Percentiles rank a stretch among this genome's conserved stretches.
Conservation (phyloP, 345 rosid species). For the Brassica carinata region DNA sequence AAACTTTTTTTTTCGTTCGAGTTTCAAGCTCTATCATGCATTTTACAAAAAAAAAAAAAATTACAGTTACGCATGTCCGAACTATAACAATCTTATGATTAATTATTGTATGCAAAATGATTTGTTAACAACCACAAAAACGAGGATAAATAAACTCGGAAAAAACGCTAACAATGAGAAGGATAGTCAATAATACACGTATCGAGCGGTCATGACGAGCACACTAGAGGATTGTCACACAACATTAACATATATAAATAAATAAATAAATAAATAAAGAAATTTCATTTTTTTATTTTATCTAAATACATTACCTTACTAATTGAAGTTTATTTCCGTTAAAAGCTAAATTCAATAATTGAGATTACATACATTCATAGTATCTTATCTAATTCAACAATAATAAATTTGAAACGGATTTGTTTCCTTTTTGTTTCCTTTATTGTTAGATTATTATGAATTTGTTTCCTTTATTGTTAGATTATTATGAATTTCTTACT, state of each 20-base stretch:
- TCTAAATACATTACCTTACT: conserved; percentile 2
- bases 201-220: not conserved
- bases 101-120: not conserved
- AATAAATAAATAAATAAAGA: not conserved
- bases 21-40: not conserved
- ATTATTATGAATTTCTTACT: not conserved
- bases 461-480: not conserved
- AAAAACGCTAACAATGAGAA: not conserved
- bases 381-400: not conserved
- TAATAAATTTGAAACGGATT: conserved; percentile 1
- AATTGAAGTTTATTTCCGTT: not conserved
- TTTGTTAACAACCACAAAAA: not conserved
- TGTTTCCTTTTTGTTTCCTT: too few species aligned
- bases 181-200: not conserved
- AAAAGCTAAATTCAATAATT: not conserved
- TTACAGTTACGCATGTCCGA: not conserved
- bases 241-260: not conserved
- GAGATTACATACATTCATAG: not conserved
- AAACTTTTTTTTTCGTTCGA: not conserved
- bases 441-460: not conserved
- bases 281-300: not conserved
- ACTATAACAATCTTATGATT: not conserved
- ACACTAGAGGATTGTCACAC: not conserved
- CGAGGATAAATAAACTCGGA: not conserved
- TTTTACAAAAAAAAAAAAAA: not conserved